Evolutionary conservation across 2,329 filamentous ascomycete genomes (phyloP).

Genomic region (Chrysoporthe cubensis): DNA sequence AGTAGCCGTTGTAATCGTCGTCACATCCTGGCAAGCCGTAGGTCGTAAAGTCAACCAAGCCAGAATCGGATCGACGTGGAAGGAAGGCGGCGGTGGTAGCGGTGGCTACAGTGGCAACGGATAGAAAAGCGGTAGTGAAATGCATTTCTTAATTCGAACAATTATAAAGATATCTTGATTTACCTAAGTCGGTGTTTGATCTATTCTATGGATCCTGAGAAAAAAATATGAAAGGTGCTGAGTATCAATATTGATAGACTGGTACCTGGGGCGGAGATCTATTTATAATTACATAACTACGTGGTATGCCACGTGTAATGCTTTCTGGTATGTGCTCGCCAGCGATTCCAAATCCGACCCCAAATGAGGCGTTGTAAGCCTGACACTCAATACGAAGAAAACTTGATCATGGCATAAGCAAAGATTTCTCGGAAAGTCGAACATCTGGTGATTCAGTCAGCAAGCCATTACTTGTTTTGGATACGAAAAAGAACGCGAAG

Average conservation of each 20-base stretch:
- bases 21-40: slow-evolving; percentile 6
- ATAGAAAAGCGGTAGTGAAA: neutral
- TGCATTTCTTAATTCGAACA: neutral
- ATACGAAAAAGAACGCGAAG: neutral
- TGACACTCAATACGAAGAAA: neutral
- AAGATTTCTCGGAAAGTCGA: neutral
- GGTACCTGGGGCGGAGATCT: neutral
- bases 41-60: slow-evolving; percentile 1
- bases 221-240: too few species aligned
- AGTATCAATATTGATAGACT: too few species aligned
- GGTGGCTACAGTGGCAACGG: neutral
- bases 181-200: too few species aligned
- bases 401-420: neutral
- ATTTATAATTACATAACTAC: neutral
- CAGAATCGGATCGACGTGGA: neutral
- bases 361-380: neutral
- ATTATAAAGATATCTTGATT: neutral
- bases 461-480: neutral
- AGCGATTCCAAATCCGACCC: neutral
- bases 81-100: neutral
- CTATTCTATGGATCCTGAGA: neutral
- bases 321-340: neutral
- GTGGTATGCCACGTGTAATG: too few species aligned
- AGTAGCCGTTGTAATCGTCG: slow-evolving; percentile 11
- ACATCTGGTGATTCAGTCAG: neutral